These are phyloP conservation scores for Thelonectria blattea DNA, from an alignment of 2,329 filamentous ascomycete species.

Conservation along the genomic window DNA sequence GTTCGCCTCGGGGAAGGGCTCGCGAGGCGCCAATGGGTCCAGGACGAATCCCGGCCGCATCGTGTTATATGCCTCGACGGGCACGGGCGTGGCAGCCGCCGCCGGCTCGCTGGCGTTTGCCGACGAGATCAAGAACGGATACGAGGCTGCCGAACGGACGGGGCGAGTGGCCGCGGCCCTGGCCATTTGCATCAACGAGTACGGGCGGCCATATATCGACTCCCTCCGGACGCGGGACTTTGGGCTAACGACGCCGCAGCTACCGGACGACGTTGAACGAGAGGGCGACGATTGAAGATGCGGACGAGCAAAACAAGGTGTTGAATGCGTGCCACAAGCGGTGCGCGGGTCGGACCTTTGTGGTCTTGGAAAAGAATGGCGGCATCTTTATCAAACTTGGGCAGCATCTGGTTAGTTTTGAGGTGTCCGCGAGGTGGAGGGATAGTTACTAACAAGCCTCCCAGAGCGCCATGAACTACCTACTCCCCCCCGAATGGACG, in stretches of 20 bases:
- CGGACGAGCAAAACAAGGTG: conserved; percentile 68
- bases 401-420: conserved; percentile 74
- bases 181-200: conserved; percentile 89
- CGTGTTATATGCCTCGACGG: conserved; percentile 57
- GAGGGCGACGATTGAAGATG: conserved; percentile 65
- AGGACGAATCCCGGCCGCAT: conserved; percentile 37
- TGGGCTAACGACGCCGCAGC: conserved; percentile 52
- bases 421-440: not conserved
- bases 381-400: conserved; percentile 98
- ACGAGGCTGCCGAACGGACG: conserved; percentile 76
- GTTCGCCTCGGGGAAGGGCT: conserved; percentile 41
- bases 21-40: conserved; percentile 29
- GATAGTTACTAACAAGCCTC: conserved; percentile 33
- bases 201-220: conserved; percentile 31
- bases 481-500: conserved; percentile 91
- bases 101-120: conserved; percentile 60
- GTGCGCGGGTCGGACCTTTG: conserved; percentile 86
- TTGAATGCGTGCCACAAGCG: conserved; percentile 88
- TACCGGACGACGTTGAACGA: conserved; percentile 85
- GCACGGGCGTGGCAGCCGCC: conserved; percentile 57
- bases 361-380: conserved; percentile 91
- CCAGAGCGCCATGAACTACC: conserved; percentile 91
- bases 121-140: conserved; percentile 77
- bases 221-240: not conserved
- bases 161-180: conserved; percentile 79